Percentiles rank a stretch among this genome's conserved stretches.
phyloP scores from a whole-genome alignment of 495 filamentous ascomycete genomes.

The Stereocaulon alpinum region DNA sequence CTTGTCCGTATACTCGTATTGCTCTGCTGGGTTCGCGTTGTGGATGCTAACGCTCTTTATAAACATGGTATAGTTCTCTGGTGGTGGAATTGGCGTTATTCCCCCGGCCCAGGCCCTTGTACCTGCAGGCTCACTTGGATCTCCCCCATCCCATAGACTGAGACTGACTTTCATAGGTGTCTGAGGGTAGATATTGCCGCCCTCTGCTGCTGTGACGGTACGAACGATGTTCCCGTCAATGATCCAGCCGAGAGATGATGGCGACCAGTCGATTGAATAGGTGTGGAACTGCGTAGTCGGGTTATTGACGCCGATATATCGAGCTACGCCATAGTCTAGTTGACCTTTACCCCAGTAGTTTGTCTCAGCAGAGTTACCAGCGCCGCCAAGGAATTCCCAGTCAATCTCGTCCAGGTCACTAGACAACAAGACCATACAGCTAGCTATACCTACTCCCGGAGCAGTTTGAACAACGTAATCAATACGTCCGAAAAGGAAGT shows the following conservation, averaged over 20 bases:
- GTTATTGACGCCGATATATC: conserved; percentile 42
- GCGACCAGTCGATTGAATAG: conserved; percentile 79
- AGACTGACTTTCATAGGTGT: conserved; percentile 78
- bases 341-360: conserved; percentile 96
- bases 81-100: conserved; percentile 24
- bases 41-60: conserved; percentile 40
- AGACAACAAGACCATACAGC: conserved; percentile 75
- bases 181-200: conserved; percentile 71
- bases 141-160: conserved; percentile 76
- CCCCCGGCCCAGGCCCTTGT: conserved; percentile 28
- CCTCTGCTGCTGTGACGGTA: conserved; percentile 47
- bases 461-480: conserved; percentile 66
- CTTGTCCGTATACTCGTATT: conserved; percentile 33
- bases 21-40: conserved; percentile 30
- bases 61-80: conserved; percentile 63
- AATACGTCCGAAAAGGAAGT: conserved; percentile 67
- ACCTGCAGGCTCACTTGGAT: conserved; percentile 42
- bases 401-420: conserved; percentile 95
- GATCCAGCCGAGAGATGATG: conserved; percentile 61
- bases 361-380: conserved; percentile 59
- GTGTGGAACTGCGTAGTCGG: conserved; percentile 66
- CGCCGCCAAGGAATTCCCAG: conserved; percentile 67
- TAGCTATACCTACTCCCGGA: conserved; percentile 62
- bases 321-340: conserved; percentile 69
- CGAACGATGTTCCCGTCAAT: conserved; percentile 67